Base-by-base conservation (phyloP, 148 eudicot genomes). In the Camellia lanceoleosa region DNA sequence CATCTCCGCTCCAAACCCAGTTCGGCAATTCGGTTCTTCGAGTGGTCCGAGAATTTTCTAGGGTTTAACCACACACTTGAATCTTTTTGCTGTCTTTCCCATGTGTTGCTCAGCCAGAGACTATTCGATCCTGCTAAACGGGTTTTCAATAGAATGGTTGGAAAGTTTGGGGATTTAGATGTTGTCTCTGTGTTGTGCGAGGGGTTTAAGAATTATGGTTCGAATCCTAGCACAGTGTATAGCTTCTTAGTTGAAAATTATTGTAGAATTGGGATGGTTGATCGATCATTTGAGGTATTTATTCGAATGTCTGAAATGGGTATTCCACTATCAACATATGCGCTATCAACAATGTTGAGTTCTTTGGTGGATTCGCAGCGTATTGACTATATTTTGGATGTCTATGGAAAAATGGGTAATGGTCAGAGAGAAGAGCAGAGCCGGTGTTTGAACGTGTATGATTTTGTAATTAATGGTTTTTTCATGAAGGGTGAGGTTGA, bases 211-310 rank as follows among this genome's bases (percentile, higher is more conserved):
- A 65, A 30, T 8, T 90, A 87, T 68, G 82, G 78, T 23, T 82
- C 90, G 6, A 90, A 92, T 82, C 79, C 78, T 8, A 90, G 80
- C n/a, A 88, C 88, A 43, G 89, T 84, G 18, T 88, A 61, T 81
- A 89, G 95, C 81, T 89, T 89, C 68, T 69, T 91, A 76, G 72
- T 91, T 60, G 89, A 88, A 54, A 85, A 84, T 84, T 88, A 75
- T 75, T 88, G 88, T 87, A 79, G 89, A 60, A 84, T 80, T 79
- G 83, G 86, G 59, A 80, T 81, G 85, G 74, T 86, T 83, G 80
- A 90, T 86, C 84, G 71, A 82, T 85, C 88, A 0, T 70, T 92
- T 87, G 83, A 80, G 78, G 52, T 83, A 68, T 88, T 84, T 52
- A 62, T 82, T 52, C 75, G 65, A 55, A 87, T 89, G 89, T 86